A percentile compares a stretch with the other conserved stretches of the same genome.
Conservation (phyloP, 1,284 basidiomycete genomes). For the Sphaerobolus stellatus region DNA sequence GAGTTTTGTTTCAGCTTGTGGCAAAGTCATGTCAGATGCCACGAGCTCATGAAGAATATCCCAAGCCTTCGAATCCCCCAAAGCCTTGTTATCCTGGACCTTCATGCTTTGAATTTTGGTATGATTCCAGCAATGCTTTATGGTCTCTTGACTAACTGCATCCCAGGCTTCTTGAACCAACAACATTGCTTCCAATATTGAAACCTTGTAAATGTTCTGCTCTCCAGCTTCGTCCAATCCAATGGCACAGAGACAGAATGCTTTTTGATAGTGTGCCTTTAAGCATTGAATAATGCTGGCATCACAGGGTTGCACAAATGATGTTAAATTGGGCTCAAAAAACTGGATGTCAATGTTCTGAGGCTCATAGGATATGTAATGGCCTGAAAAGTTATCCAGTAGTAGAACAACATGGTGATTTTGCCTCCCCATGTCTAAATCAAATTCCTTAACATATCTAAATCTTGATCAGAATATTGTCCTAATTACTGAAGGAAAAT, state of each 20-base stretch:
- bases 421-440: conserved; percentile 20
- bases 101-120: conserved; percentile 22
- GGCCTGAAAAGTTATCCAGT: conserved; percentile 32
- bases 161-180: conserved; percentile 32
- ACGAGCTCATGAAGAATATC: too few species aligned
- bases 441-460: conserved; percentile 27
- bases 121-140: conserved; percentile 36
- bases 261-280: conserved; percentile 31
- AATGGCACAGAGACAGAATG: conserved; percentile 27
- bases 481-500: too few species aligned
- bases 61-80: too few species aligned
- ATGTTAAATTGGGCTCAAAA: conserved; percentile 16
- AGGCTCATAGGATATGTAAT: conserved; percentile 22
- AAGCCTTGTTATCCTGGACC: too few species aligned
- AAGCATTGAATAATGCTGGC: conserved; percentile 32
- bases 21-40: too few species aligned
- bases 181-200: conserved; percentile 33
- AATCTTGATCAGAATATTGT: too few species aligned
- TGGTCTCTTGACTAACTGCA: conserved; percentile 25
- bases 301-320: conserved; percentile 24
- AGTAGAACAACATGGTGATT: conserved; percentile 27
- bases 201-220: conserved; percentile 35
- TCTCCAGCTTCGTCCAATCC: conserved; percentile 30
- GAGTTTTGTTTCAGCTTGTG: too few species aligned
- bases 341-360: conserved; percentile 18